Conservation (phyloP, 2,329 filamentous ascomycete genomes). For the Tolypocladium guangdongense region DNA sequence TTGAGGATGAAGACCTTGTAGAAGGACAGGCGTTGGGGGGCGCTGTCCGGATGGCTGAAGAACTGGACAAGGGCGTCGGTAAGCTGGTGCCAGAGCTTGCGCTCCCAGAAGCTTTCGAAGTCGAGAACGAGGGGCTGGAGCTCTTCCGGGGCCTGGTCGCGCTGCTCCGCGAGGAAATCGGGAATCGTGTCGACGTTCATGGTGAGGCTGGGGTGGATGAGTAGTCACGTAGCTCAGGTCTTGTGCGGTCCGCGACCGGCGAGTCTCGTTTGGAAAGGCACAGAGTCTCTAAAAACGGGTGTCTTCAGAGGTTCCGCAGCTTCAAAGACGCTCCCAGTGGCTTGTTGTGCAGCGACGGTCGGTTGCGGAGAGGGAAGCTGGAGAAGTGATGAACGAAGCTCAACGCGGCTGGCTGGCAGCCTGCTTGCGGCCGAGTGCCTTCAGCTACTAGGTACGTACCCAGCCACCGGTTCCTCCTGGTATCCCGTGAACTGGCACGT, state of each 20-base stretch:
- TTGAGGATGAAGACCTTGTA: constrained; percentile 93
- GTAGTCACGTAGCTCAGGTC: neutral
- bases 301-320: neutral
- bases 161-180: constrained; percentile 85
- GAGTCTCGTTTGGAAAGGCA: neutral
- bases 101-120: constrained; percentile 96
- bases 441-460: too few relatives aligned
- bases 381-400: constrained; percentile 1
- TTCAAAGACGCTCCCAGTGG: neutral
- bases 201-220: constrained; percentile 6
- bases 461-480: neutral
- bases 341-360: neutral
- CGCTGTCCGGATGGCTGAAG: constrained; percentile 75
- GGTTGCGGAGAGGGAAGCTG: neutral
- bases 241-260: neutral
- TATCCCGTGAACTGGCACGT: constrained; percentile 11
- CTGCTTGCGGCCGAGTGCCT: too few relatives aligned
- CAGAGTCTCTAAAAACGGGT: neutral
- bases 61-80: constrained; percentile 81
- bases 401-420: constrained; percentile 29
- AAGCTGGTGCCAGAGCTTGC: constrained; percentile 98
- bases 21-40: constrained; percentile 73
- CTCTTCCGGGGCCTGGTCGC: constrained; percentile 77
- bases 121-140: constrained; percentile 79
- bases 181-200: constrained; percentile 86